Evolutionary conservation across 2,329 filamentous ascomycete species (phyloP), one percentile per base, ranked within the genome.

Genomic region (Beauveria asiatica): DNA sequence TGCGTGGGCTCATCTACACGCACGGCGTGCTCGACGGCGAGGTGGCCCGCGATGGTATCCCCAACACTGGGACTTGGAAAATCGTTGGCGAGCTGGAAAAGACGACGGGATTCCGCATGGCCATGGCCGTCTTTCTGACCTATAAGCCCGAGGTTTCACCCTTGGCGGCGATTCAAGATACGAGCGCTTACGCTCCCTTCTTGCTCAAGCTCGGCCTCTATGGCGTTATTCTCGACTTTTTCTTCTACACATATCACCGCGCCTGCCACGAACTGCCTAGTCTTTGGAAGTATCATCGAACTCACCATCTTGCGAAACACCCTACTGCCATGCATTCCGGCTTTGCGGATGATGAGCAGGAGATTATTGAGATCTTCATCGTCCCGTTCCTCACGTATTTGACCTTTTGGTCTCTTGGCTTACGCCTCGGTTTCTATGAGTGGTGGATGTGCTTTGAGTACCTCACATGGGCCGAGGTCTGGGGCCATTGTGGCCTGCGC

Each of bases 401-500:
- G 46, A 72, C 68, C 1, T 59, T 77, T n/a, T 72, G 68, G 57
- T 16, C 57, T 5, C 5, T 68, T 37, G 74, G 75, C 0, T 37
- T 77, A 5, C 75, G 73, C 0, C 73, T 78, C 70, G 74, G 73
- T 1, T 78, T 78, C 63, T 77, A 78, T 50, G 75, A 77, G 45
- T 76, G 73, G 75, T 78, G 76, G 75, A 63, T 78, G 16, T 78
- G 75, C 64, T 72, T 76, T 56, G 68, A 74, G 59, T 78, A 76
- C 54, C 67, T 78, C 30, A 68, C 74, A 5, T 78, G 71, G 64
- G 64, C 72, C n/a, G 74, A 76, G 61, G 57, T 75, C 6, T 65
- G 67, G 30, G 74, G 74, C 9, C 74, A 76, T 56, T 72, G 69
- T 23, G 74, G 74, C 0, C 60, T 77, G 17, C 72, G 76, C 2